Evolutionary conservation across 2,329 filamentous ascomycete species (phyloP), one percentile per base, ranked within the genome.

Genomic region (Talaromyces sp.): DNA sequence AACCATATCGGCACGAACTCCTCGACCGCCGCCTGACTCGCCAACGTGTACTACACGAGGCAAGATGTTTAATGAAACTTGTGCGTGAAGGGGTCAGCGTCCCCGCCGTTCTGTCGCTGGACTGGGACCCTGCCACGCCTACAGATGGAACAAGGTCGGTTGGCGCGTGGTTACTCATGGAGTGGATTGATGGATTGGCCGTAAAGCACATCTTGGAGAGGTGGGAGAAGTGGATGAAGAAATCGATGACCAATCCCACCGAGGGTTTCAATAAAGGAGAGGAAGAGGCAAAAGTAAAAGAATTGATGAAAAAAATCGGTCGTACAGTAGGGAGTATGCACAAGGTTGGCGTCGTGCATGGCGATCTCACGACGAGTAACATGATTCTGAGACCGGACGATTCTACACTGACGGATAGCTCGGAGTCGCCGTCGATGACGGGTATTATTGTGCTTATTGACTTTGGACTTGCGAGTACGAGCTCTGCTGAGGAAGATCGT

Each of bases 341-440:
- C 80, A 84, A 83, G 61, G 83, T 87, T n/a, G 93, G 93, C 16
- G 85, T 98, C 62, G 87, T 96, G 64, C 95, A 99, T 79, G 95
- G 95, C 44, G 95, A 99, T 79, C 78, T 99, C 78, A 99, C 95
- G 65, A 99, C 93, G 66, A 97, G 93, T 78, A 99, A 99, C 77
- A 83, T 99, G 79, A 97, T 99, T 88, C 74, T 98, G 68, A 75
- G 85, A 98, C 89, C 75, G 84, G 8, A 31, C 64, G 81, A 82
- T 14, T 71, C 71, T 21, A 58, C 48, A 6, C 48, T 64, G 18
- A 63, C 63, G 5, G 58, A 37, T 62, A 63, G 11, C 67, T 69
- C 52, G 18, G 67, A 64, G 46, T 65, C 64, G 52, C 71, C 69
- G 0, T 71, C 69, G 2, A 72, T 84, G 62, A 82, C 85, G 1